phyloP scores from a whole-genome alignment of 2,329 filamentous ascomycete species.

The Cordyceps militaris region DNA sequence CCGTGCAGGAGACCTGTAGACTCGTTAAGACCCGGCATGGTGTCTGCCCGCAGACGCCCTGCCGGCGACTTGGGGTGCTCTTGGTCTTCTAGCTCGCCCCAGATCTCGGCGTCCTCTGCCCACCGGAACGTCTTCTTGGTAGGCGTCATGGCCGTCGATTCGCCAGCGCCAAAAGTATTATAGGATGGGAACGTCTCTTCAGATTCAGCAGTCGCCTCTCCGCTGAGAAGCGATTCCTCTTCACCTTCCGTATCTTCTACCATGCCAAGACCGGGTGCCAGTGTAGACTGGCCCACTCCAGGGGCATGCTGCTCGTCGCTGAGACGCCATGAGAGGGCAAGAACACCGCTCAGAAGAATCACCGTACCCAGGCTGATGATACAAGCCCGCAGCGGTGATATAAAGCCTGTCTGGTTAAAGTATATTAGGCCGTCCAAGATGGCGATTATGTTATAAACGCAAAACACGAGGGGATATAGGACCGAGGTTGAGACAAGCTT shows the following conservation, averaged over 20 bases:
- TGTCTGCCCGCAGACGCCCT: constrained; percentile 40
- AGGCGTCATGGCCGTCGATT: constrained; percentile 32
- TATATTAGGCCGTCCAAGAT: constrained; percentile 97
- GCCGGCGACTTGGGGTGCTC: constrained; percentile 37
- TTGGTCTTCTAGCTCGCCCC: constrained; percentile 79
- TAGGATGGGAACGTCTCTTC: constrained; percentile 33
- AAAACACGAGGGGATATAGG: constrained; percentile 94
- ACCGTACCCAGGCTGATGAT: constrained; percentile 81
- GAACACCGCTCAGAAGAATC: constrained; percentile 78
- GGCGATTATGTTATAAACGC: constrained; percentile 97
- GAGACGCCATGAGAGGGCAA: constrained; percentile 89
- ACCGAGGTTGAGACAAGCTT: constrained; percentile 94
- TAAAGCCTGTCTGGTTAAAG: constrained; percentile 78
- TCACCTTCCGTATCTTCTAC: constrained; percentile 62
- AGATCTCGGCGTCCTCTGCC: constrained; percentile 72
- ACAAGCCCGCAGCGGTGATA: constrained; percentile 67
- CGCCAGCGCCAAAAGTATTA: constrained; percentile 43
- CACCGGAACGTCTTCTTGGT: constrained; percentile 45
- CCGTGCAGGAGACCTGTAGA: constrained; percentile 32
- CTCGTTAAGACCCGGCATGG: constrained; percentile 37
- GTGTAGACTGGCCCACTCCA: constrained; percentile 55
- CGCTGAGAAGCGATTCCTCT: constrained; percentile 48
- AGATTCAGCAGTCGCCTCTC: constrained; percentile 36
- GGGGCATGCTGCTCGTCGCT: constrained; percentile 65
- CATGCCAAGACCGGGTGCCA: constrained; percentile 77